These are phyloP conservation scores for Vaccinium vitisidaea DNA, from an alignment of 148 eudicot species.

Conservation along the genomic window DNA sequence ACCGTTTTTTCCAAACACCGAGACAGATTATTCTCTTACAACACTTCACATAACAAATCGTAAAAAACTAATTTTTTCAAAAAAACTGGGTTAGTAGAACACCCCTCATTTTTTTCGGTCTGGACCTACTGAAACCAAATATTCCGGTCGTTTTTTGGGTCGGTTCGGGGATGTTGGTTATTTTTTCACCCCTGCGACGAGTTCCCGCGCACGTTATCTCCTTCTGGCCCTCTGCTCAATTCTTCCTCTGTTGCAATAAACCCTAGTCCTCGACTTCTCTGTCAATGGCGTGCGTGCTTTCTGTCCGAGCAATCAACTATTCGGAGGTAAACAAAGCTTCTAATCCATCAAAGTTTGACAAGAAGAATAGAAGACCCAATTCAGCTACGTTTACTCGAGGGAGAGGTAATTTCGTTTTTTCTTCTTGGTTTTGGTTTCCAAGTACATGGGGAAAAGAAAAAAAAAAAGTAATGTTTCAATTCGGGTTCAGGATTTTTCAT, in stretches of 20 bases:
- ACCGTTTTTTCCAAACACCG: too few relatives aligned
- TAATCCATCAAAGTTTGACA: conserved; percentile 7
- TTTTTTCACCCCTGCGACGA: too few relatives aligned
- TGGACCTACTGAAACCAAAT: too few relatives aligned
- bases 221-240: neutral
- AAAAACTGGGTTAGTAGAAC: too few relatives aligned
- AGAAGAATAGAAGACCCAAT: conserved; percentile 8
- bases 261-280: neutral
- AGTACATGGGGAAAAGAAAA: neutral
- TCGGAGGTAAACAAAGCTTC: conserved; percentile 6
- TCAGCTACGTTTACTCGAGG: conserved; percentile 10
- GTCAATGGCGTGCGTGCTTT: conserved; percentile 19
- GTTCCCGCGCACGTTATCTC: conserved; percentile 4
- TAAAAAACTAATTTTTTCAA: too few relatives aligned
- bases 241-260: neutral
- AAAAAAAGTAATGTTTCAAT: neutral
- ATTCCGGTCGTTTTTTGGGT: too few relatives aligned
- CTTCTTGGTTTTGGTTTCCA: neutral
- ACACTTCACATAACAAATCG: too few relatives aligned
- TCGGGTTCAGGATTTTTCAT: neutral
- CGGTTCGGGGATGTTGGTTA: too few relatives aligned
- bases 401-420: conserved; percentile 21
- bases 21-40: too few relatives aligned
- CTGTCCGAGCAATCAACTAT: conserved; percentile 7
- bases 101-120: too few relatives aligned